Conservation (phyloP, 257 asterid species). For the Plantago ovata region DNA sequence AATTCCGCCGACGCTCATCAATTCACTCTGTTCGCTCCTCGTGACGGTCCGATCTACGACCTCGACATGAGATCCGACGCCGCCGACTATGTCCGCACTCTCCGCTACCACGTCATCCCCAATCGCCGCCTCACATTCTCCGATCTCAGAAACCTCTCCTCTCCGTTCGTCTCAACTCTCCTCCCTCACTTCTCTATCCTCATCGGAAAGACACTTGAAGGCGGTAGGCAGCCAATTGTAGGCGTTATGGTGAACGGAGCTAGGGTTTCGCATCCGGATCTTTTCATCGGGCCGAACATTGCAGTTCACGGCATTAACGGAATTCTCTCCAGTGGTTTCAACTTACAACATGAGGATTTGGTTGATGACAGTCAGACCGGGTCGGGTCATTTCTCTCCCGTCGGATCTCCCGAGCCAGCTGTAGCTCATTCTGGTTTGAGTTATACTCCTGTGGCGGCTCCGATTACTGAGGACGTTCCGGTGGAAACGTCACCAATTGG, state of each 20-base stretch:
- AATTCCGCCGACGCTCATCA: not conserved
- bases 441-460: slow-evolving; percentile 9
- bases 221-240: not conserved
- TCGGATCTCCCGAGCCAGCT: slow-evolving; percentile 14
- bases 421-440: not conserved
- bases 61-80: slow-evolving; percentile 61
- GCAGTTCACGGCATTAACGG: slow-evolving; percentile 62
- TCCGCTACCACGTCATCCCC: slow-evolving; percentile 59
- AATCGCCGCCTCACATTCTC: slow-evolving; percentile 37
- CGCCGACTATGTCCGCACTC: slow-evolving; percentile 45
- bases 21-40: slow-evolving; percentile 57
- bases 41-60: slow-evolving; percentile 39
- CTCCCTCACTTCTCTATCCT: slow-evolving; percentile 51
- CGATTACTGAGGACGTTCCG: slow-evolving; percentile 6
- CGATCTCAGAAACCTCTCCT: slow-evolving; percentile 38
- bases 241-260: slow-evolving; percentile 48
- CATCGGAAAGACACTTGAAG: slow-evolving; percentile 21
- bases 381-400: slow-evolving; percentile 18
- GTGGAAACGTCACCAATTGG: not conserved
- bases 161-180: slow-evolving; percentile 57
- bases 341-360: slow-evolving; percentile 25
- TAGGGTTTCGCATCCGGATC: slow-evolving; percentile 43
- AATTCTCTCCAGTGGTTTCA: slow-evolving; percentile 45
- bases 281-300: slow-evolving; percentile 44
- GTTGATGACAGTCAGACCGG: slow-evolving; percentile 19